A percentile compares a stretch with the other conserved stretches of the same genome.
These are phyloP conservation scores for Lablab purpureus DNA, from an alignment of 306 rosid species.

Conservation along the genomic window DNA sequence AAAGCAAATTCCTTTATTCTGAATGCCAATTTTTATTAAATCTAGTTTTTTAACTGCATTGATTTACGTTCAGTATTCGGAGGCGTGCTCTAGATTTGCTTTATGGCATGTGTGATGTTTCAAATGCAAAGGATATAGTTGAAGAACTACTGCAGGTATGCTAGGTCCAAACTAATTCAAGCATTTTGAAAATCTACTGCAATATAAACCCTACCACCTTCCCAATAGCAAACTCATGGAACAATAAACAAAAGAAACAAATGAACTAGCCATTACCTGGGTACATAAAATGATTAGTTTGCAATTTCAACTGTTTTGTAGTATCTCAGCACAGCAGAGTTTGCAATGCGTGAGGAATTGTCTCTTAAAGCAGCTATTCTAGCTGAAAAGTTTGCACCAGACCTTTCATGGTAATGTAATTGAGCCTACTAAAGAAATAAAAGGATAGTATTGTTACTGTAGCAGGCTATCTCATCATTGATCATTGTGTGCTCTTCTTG, in stretches of 20 bases:
- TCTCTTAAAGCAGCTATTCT: constrained; percentile 99
- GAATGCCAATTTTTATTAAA: constrained; percentile 16
- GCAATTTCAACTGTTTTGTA: constrained; percentile 57
- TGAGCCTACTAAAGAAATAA: constrained; percentile 8
- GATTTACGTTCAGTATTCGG: constrained; percentile 77
- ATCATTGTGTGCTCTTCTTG: constrained; percentile 21
- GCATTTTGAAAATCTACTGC: constrained; percentile 33
- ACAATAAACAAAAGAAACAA: constrained; percentile 19
- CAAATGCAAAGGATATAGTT: constrained; percentile 98
- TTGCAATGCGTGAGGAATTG: constrained; percentile 98
- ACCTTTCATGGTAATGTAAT: constrained; percentile 85
- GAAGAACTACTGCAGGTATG: constrained; percentile 97
- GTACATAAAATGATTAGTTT: constrained; percentile 40
- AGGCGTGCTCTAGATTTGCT: constrained; percentile 99
- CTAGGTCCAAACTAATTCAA: constrained; percentile 33
- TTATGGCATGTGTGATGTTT: constrained; percentile 98
- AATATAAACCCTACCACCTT: background rate
- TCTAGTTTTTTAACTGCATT: constrained; percentile 42
- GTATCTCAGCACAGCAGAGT: constrained; percentile 99
- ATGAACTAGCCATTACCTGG: constrained; percentile 42
- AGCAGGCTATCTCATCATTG: constrained; percentile 23
- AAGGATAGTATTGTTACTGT: constrained; percentile 16
- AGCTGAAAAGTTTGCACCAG: constrained; percentile 99
- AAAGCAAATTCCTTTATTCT: background rate
- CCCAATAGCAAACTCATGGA: background rate